Evolutionary conservation across 192 early-diverging fungal species (phyloP), one percentile per base, ranked within the genome.

Genomic region (Coemansia sp.): DNA sequence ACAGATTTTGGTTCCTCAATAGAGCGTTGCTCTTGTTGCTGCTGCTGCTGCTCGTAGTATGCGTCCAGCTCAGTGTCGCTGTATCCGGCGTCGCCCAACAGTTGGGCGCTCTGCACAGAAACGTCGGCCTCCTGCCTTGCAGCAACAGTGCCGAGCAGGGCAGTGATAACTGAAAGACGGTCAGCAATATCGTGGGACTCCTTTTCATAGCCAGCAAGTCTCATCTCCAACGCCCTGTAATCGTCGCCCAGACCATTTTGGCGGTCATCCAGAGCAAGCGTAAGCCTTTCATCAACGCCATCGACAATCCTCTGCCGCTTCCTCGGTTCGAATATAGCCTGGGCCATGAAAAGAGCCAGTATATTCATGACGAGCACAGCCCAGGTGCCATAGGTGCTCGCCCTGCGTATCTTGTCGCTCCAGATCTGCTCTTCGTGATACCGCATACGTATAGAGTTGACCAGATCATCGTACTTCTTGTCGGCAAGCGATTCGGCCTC

Each of bases 391-490:
- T 92, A 92, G 6, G 89, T 92, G 64, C 84, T 87, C 13, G 88
- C 89, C 12, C 87, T 84, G 15, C 92, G 88, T 57, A 93, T 93
- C 81, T 93, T 93, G 78, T 93, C 92, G 73, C 90, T 91, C 92
- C 92, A 93, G 26, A 93, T 74, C 65, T 93, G 92, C 52, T 93
- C 92, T 69, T 92, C 92, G 59, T 93, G 92, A 69, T 93, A 93
- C 16, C 92, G 77, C 57, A 88, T 84, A 69, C 88, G 88, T n/a
- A 93, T 93, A 1, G 88, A 82, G 21, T 73, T 79, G 2, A 88
- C 90, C 45, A 93, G 63, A 36, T 80, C 85, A 21, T 86, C 77
- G 40, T 89, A 93, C 11, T 82, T 81, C 32, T 73, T 69, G 19
- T 93, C 92, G 39, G 91, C 89, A 15, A 86, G 65, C 26, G 84